These are phyloP conservation scores for Hanseniaspora pseudoguilliermondii DNA, from an alignment of 805 yeast species.

Conservation along the genomic window DNA sequence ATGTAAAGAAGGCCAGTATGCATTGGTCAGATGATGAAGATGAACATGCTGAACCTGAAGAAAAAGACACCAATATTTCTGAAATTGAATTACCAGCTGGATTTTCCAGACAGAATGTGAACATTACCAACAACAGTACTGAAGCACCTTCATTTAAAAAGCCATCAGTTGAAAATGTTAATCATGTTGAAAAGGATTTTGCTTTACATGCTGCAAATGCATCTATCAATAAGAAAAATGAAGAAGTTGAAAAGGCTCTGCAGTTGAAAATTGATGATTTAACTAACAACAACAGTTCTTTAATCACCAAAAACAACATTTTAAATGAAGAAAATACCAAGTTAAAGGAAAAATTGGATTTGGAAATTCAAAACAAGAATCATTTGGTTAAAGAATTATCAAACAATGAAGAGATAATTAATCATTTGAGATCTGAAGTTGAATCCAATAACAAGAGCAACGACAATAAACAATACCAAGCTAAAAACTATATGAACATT, in stretches of 20 bases:
- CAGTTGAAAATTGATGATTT: not conserved
- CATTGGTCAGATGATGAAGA: constrained; percentile 67
- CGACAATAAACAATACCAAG: not conserved
- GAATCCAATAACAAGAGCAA: not conserved
- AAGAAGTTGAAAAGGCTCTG: not conserved
- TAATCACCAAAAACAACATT: not conserved
- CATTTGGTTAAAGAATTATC: not conserved
- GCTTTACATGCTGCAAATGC: constrained; percentile 2
- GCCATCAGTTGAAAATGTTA: not conserved
- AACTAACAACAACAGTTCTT: not conserved
- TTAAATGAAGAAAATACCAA: not conserved
- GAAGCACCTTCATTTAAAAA: not conserved
- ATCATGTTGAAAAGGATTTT: not conserved
- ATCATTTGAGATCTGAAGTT: not conserved
- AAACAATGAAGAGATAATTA: not conserved
- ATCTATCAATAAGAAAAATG: not conserved
- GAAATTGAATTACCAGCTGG: not conserved
- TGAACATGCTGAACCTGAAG: not conserved
- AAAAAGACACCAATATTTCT: not conserved
- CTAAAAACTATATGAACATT: constrained; percentile 19
- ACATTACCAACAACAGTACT: not conserved
- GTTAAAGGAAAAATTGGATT: constrained; percentile 1
- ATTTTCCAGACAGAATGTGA: not conserved
- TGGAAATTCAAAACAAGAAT: not conserved
- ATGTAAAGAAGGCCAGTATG: constrained; percentile 74